phyloP scores from a whole-genome alignment of 2,329 filamentous ascomycete genomes.

The Herpotrichia juniperi region DNA sequence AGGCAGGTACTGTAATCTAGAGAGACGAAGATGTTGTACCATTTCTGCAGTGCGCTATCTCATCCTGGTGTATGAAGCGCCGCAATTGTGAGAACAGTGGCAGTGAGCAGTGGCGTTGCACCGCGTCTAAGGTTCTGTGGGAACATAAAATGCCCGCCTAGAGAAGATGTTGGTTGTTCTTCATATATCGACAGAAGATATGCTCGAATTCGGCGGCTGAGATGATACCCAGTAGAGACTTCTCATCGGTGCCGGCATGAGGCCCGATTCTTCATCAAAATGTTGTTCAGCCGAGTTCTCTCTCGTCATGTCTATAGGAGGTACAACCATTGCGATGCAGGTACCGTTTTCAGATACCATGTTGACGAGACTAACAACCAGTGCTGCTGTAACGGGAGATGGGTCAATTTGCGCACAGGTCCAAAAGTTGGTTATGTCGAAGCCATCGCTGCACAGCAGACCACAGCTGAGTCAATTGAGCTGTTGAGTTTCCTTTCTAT shows the following conservation, averaged over 20 bases:
- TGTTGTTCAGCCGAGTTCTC: slow-evolving; percentile 39
- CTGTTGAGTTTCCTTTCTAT: slow-evolving; percentile 38
- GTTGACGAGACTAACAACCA: slow-evolving; percentile 30
- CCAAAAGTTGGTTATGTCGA: slow-evolving; percentile 32
- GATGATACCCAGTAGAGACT: slow-evolving; percentile 40
- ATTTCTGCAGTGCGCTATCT: slow-evolving; percentile 35
- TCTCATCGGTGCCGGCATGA: slow-evolving; percentile 41
- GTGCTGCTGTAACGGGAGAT: slow-evolving; percentile 18
- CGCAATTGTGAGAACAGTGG: slow-evolving; percentile 36
- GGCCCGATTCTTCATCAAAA: slow-evolving; percentile 27
- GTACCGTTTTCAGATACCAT: slow-evolving; percentile 29
- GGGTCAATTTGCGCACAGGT: slow-evolving; percentile 21
- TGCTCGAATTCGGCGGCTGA: slow-evolving; percentile 33
- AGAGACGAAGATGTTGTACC: slow-evolving; percentile 40
- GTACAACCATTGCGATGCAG: slow-evolving; percentile 29
- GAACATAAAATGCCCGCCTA: slow-evolving; percentile 41
- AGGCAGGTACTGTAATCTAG: slow-evolving; percentile 41
- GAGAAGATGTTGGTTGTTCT: slow-evolving; percentile 37
- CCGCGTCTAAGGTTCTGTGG: slow-evolving; percentile 34
- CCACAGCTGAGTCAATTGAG: slow-evolving; percentile 31
- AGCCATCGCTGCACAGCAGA: slow-evolving; percentile 35
- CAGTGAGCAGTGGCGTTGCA: slow-evolving; percentile 37
- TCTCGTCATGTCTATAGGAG: slow-evolving; percentile 41
- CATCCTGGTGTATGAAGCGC: slow-evolving; percentile 36
- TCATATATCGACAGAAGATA: slow-evolving; percentile 36